Evolutionary conservation across 768 basidiomycete genomes (phyloP), one percentile per base, ranked within the genome.

Genomic region (Amanita polypyramis): DNA sequence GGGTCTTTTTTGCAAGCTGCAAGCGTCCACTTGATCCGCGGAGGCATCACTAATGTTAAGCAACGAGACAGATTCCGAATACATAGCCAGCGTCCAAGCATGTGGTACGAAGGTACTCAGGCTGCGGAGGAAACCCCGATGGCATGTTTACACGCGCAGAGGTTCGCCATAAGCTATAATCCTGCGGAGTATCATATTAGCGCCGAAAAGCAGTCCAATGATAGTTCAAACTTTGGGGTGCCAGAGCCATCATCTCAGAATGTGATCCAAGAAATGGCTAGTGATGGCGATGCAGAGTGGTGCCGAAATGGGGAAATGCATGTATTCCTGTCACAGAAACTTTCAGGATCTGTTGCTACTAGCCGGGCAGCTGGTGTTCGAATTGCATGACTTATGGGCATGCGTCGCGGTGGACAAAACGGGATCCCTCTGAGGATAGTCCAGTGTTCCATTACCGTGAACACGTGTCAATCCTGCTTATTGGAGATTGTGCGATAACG

Each of bases 401-500:
- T 12, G 34, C 11, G 15, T 14, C 34, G 4, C 14, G 27, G 15
- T 43, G 14, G 42, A 43, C n/a, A n/a, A 10, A 19, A 30, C 15
- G 7, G 29, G 32, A 35, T 17, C 34, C 33, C 43, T 44, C 33
- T 44, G 30, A 34, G 19, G 4, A 19, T 1, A 44, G 33, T 32
- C 32, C 33, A 20, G 30, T 44, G 30, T 29, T 17, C 33, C 43
- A 27, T 44, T 44, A 33, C 39, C 39, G 20, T n/a, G 21, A 21
- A 40, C 43, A 44, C 43, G 43, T 44, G 43, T 33, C 12, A 30
- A 10, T 32, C 2, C 33, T 44, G 9, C 21, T 10, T 21, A 8
- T 44, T 44, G 43, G 43, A 33, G 43, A 34, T 32, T 21, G n/a
- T n/a, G 33, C 32, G 30, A 44, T 44, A 21, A 19, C 17, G 33